A percentile compares a stretch with the other conserved stretches of the same genome.
phyloP scores from a whole-genome alignment of 306 rosid genomes.

The Ormosia emarginata region DNA sequence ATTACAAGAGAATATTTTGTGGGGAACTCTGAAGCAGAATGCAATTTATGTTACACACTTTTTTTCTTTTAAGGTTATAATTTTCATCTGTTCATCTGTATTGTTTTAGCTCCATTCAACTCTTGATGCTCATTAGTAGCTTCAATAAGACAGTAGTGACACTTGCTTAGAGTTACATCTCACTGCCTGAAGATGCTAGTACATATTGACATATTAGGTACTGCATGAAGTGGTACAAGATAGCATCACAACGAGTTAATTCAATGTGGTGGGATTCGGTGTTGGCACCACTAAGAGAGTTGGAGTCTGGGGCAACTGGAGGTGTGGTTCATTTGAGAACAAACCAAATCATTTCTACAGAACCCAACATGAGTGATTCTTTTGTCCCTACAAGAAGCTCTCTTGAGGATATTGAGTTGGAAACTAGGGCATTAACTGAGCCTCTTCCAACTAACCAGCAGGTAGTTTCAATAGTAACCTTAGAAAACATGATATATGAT shows the following conservation, averaged over 20 bases:
- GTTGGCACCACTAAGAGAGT: conserved; percentile 73
- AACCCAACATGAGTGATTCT: conserved; percentile 32
- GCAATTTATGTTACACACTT: not conserved
- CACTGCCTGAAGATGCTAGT: conserved; percentile 28
- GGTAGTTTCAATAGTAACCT: conserved; percentile 43
- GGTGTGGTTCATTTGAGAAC: conserved; percentile 34
- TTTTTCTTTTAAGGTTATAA: not conserved
- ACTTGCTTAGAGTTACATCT: not conserved
- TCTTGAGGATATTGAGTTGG: conserved; percentile 92
- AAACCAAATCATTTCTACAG: conserved; percentile 25
- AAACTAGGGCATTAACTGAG: conserved; percentile 96
- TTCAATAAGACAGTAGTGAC: not conserved
- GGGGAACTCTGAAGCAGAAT: not conserved
- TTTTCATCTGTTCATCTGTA: not conserved
- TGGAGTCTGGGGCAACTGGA: conserved; percentile 64
- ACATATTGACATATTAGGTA: conserved; percentile 49
- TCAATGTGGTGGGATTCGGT: conserved; percentile 85
- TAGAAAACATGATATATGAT: conserved; percentile 11
- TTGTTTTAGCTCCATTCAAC: not conserved
- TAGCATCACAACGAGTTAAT: conserved; percentile 70
- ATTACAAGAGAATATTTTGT: not conserved
- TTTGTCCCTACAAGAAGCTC: conserved; percentile 52
- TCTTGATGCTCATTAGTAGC: not conserved
- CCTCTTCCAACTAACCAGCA: conserved; percentile 98
- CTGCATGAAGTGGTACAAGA: conserved; percentile 86